phyloP scores from a whole-genome alignment of 805 yeast species.

The Isabelozyma rhagii region DNA sequence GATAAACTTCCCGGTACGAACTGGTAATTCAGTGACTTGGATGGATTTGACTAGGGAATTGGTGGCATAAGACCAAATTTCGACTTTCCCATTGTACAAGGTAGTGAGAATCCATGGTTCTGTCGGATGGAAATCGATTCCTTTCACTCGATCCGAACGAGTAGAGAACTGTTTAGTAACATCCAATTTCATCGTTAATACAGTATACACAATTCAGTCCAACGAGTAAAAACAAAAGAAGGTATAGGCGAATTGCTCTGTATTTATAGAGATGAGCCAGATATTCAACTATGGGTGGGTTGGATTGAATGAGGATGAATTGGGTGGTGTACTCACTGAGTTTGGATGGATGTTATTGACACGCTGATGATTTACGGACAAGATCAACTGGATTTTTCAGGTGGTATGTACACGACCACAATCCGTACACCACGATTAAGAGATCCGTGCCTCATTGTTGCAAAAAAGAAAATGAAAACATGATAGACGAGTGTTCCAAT shows the following conservation, averaged over 20 bases:
- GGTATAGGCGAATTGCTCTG: not conserved
- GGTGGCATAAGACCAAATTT: constrained; percentile 93
- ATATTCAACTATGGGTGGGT: not conserved
- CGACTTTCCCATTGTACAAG: constrained; percentile 85
- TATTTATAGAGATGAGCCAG: not conserved
- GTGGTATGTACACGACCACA: not conserved
- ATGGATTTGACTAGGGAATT: constrained; percentile 78
- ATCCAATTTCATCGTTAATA: constrained; percentile 36
- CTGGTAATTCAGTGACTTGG: constrained; percentile 94
- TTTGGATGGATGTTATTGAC: constrained; percentile 4
- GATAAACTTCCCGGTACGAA: constrained; percentile 90
- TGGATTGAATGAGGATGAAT: constrained; percentile 1
- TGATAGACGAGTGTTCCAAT: too few species aligned
- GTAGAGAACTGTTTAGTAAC: constrained; percentile 77
- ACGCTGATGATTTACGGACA: constrained; percentile 6
- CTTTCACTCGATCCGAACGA: constrained; percentile 95
- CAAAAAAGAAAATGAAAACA: too few species aligned
- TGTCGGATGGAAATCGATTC: constrained; percentile 95
- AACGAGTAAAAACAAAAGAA: not conserved
- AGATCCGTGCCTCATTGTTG: not conserved
- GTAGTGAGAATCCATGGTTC: constrained; percentile 97
- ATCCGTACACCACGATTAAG: not conserved
- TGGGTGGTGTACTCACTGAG: not conserved
- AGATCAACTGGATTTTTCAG: not conserved
- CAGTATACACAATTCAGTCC: not conserved